Conservation (phyloP, 345 rosid genomes). For the Dipteronia dyeriana region DNA sequence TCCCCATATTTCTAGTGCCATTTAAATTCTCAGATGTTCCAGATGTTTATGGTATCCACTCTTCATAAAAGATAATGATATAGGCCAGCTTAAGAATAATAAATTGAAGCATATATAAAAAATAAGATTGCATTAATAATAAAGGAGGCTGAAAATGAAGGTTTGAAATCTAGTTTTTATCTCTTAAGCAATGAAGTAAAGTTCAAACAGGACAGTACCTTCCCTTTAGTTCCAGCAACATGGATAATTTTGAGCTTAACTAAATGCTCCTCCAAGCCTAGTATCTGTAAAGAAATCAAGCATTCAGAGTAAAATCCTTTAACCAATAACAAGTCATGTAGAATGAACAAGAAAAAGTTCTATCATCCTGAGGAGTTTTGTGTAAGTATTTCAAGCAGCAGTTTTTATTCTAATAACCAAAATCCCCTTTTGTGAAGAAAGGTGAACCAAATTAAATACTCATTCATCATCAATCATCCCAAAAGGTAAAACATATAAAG, state of each 20-base stretch:
- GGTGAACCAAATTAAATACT: not conserved
- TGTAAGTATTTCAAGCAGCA: not conserved
- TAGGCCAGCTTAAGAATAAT: not conserved
- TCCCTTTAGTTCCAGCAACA: slow-evolving; percentile 95
- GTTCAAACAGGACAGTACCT: slow-evolving; percentile 43
- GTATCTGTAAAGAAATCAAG: slow-evolving; percentile 46
- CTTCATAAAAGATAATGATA: not conserved
- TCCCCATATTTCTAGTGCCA: not conserved
- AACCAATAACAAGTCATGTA: slow-evolving; percentile 7
- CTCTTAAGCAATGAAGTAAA: slow-evolving; percentile 11
- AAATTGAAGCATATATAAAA: not conserved
- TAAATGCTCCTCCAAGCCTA: slow-evolving; percentile 67
- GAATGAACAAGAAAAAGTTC: not conserved
- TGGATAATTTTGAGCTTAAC: slow-evolving; percentile 68
- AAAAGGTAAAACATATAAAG: no score
- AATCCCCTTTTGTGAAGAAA: not conserved
- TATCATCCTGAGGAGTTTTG: not conserved
- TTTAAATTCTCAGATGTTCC: slow-evolving; percentile 4
- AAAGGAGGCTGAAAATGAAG: not conserved
- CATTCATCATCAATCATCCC: no score
- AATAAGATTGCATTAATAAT: not conserved
- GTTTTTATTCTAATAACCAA: not conserved
- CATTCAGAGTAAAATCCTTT: slow-evolving; percentile 14
- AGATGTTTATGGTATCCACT: not conserved
- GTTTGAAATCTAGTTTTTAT: not conserved